Base-by-base conservation (phyloP, 2,329 filamentous ascomycete genomes). In the Apiospora rasikravindrae region DNA sequence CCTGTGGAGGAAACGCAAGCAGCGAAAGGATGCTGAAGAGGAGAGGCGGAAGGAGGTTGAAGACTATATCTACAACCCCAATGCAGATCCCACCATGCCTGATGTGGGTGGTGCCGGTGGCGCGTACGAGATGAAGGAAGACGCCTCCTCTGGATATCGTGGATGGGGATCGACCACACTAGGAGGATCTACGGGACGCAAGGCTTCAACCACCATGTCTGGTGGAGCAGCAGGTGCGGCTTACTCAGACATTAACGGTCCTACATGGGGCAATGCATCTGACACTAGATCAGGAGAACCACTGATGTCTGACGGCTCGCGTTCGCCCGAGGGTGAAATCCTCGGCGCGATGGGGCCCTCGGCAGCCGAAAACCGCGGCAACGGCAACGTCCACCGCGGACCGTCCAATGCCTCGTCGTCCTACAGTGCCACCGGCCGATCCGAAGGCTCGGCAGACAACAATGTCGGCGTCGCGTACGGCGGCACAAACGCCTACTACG, bases 41-140 rank as follows among this genome's bases (percentile, higher is more conserved):
- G 91, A 95, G 78, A 90, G 96, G 69, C 90, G 95, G 75, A 98
- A 98, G 84, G 96, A 99, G 83, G 95, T 98, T 14, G 96, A 98
- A 81, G 96, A 98, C 80, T 98, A 98, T 81, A 92, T 93, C 44
- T 98, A 95, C 86, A 98, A 98, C 82, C 96, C 96, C n/a, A 98
- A 98, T 83, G 92, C 95, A 73, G 95, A 98, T 80, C 94, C 95
- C 0, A 94, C 93, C 0, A 86, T 98, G 16, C 88, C 84, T 8
- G 84, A 84, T 14, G 81, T 88, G 16, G 86, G 83, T 16, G 82
- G 82, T 26, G 79, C 78, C 7, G 89, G 88, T 70, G 88, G 88
- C 70, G 84, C 88, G 57, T 91, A 91, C 77, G 91, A 96, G 81
- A 95, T 95, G 92, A 88, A 90, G 72, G 94, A 98, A 79, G 93